Conservation (phyloP, 305 asterid species). For the Fraxinus angustifolia region DNA sequence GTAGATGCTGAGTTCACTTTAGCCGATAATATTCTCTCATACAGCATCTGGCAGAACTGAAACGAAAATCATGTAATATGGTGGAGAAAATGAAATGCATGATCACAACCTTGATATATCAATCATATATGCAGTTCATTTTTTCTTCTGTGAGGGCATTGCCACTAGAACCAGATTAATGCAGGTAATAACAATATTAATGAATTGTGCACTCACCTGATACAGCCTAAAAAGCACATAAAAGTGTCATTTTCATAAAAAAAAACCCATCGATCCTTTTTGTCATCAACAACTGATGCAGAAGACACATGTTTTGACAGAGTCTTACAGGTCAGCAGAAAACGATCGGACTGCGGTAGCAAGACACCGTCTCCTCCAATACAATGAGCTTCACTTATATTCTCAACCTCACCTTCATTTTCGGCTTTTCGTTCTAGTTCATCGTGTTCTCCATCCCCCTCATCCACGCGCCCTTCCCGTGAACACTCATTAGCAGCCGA, state of each 20-base stretch:
- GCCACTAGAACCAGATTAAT: background rate
- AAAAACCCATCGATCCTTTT: slow-evolving; percentile 39
- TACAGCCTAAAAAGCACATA: slow-evolving; percentile 90
- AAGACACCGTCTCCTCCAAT: slow-evolving; percentile 35
- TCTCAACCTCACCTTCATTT: slow-evolving; percentile 94
- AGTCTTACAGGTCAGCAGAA: slow-evolving; percentile 65
- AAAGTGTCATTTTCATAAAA: slow-evolving; percentile 85
- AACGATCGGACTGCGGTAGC: slow-evolving; percentile 58
- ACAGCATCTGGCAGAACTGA: slow-evolving; percentile 19
- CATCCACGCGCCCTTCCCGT: slow-evolving; percentile 75
- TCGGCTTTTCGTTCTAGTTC: slow-evolving; percentile 76
- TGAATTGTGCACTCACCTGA: slow-evolving; percentile 51
- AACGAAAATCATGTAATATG: background rate
- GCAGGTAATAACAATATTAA: background rate
- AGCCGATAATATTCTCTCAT: slow-evolving; percentile 26
- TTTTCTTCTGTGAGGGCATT: background rate
- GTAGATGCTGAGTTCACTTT: slow-evolving; percentile 27
- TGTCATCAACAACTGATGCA: slow-evolving; percentile 35
- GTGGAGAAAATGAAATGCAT: background rate
- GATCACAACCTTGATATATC: background rate
- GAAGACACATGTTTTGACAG: slow-evolving; percentile 66
- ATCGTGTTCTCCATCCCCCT: slow-evolving; percentile 45
- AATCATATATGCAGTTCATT: background rate
- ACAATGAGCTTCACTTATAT: slow-evolving; percentile 42
- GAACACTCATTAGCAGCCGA: slow-evolving; percentile 89